These are phyloP conservation scores for Aspergillus asperescens DNA, from an alignment of 495 filamentous ascomycete genomes.

Conservation along the genomic window DNA sequence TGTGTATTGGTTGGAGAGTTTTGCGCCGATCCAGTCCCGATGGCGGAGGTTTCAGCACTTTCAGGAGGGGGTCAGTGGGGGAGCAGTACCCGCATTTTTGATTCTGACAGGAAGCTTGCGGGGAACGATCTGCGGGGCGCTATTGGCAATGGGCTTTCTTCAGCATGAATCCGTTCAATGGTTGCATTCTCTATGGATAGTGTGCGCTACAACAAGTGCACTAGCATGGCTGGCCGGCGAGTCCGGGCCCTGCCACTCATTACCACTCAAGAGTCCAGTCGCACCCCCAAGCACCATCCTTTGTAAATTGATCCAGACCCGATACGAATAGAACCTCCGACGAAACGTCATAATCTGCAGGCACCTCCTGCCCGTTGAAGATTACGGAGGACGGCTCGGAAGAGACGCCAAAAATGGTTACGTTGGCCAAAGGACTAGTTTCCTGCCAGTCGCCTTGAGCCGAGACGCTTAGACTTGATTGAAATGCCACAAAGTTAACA, in stretches of 20 bases:
- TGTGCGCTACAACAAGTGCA: background rate
- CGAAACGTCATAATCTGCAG: conserved; percentile 47
- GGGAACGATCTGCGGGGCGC: background rate
- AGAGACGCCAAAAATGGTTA: conserved; percentile 62
- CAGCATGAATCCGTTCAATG: too few species aligned
- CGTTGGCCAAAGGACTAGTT: conserved; percentile 55
- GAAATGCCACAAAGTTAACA: conserved; percentile 52
- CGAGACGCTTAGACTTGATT: conserved; percentile 41
- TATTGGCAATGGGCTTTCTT: too few species aligned
- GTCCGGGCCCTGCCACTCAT: background rate
- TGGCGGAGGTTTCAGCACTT: background rate
- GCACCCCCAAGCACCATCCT: conserved; percentile 49
- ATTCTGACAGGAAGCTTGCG: background rate
- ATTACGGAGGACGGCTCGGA: conserved; percentile 38
- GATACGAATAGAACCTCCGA: conserved; percentile 46
- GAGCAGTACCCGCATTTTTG: background rate
- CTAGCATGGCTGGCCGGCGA: background rate
- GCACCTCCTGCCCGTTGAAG: conserved; percentile 46
- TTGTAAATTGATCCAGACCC: conserved; percentile 46
- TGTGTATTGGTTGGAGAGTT: background rate
- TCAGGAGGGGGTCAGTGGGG: background rate
- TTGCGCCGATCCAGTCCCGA: background rate
- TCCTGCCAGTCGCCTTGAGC: conserved; percentile 54
- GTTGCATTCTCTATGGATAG: background rate
- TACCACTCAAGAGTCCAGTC: conserved; percentile 59